Evolutionary conservation across 768 basidiomycete genomes (phyloP).

Genomic region (Amanita jacksonii): DNA sequence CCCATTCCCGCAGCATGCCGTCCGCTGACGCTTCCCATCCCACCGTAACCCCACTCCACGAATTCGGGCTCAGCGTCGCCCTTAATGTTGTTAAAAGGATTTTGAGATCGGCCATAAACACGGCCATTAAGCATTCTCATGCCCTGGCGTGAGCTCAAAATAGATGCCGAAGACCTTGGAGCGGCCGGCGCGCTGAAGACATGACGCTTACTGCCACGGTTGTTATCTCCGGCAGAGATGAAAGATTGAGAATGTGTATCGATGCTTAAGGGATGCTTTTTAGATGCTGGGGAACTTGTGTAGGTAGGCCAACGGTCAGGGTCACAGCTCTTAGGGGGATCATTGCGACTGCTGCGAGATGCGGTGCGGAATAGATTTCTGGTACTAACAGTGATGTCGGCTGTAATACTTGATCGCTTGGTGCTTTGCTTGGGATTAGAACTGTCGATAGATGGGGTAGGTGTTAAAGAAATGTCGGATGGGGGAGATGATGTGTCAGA

Average conservation of each 20-base stretch:
- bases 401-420: slow-evolving; percentile 18
- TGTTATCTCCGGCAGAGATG: not conserved
- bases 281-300: slow-evolving; percentile 8
- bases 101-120: slow-evolving; percentile 54
- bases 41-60: slow-evolving; percentile 89
- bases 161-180: slow-evolving; percentile 6
- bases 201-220: slow-evolving; percentile 5
- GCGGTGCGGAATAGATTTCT: slow-evolving; percentile 30
- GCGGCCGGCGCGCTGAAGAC: too few relatives aligned
- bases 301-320: slow-evolving; percentile 24
- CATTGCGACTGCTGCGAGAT: slow-evolving; percentile 17
- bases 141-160: slow-evolving; percentile 24
- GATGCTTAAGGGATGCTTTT: slow-evolving; percentile 12
- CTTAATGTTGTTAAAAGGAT: slow-evolving; percentile 55
- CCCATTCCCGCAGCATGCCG: slow-evolving; percentile 25
- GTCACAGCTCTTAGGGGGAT: slow-evolving; percentile 16
- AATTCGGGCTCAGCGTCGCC: slow-evolving; percentile 69
- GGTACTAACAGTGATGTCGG: slow-evolving; percentile 28
- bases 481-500: slow-evolving; percentile 21
- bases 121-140: slow-evolving; percentile 78
- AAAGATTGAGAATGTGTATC: slow-evolving; percentile 20
- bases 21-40: slow-evolving; percentile 59
- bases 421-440: slow-evolving; percentile 10
- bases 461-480: slow-evolving; percentile 26
- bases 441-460: slow-evolving; percentile 27